These are phyloP conservation scores for Dipteronia dyeriana DNA, from an alignment of 345 rosid species.

Conservation along the genomic window DNA sequence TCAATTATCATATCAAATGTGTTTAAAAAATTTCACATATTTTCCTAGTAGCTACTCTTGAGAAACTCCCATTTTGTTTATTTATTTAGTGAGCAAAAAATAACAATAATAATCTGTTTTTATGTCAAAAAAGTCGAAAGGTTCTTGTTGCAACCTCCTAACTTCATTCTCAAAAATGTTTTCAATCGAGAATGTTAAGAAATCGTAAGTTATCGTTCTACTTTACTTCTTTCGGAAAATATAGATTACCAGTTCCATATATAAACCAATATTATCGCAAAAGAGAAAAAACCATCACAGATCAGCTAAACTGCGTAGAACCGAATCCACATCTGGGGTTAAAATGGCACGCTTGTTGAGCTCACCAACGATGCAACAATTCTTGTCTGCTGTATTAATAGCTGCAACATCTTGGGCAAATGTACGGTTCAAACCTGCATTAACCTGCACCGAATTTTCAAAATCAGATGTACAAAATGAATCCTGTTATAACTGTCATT, in stretches of 20 bases:
- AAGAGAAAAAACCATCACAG: slow-evolving; percentile 22
- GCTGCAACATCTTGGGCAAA: slow-evolving; percentile 72
- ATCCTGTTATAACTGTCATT: not conserved
- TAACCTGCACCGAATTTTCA: slow-evolving; percentile 48
- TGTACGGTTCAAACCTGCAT: slow-evolving; percentile 55
- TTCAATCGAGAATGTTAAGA: not conserved
- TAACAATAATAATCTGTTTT: not conserved
- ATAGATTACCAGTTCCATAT: not conserved
- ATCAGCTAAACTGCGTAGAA: slow-evolving; percentile 43
- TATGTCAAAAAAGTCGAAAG: not conserved
- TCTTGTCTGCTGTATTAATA: slow-evolving; percentile 50
- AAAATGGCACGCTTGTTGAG: slow-evolving; percentile 61
- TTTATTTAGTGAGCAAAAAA: not conserved
- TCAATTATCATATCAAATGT: not conserved
- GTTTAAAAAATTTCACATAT: not conserved
- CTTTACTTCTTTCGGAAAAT: not conserved
- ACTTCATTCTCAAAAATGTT: not conserved
- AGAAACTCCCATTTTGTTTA: not conserved
- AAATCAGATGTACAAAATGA: not conserved
- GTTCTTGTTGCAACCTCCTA: not conserved
- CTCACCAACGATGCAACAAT: slow-evolving; percentile 58
- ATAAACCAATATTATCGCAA: slow-evolving; percentile 3
- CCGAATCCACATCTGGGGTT: slow-evolving; percentile 66
- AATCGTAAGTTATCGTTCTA: not conserved
- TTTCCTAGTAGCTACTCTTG: not conserved